Evolutionary conservation across 2,329 filamentous ascomycete genomes (phyloP).

Genomic region (Ceratocystis alfenasii): DNA sequence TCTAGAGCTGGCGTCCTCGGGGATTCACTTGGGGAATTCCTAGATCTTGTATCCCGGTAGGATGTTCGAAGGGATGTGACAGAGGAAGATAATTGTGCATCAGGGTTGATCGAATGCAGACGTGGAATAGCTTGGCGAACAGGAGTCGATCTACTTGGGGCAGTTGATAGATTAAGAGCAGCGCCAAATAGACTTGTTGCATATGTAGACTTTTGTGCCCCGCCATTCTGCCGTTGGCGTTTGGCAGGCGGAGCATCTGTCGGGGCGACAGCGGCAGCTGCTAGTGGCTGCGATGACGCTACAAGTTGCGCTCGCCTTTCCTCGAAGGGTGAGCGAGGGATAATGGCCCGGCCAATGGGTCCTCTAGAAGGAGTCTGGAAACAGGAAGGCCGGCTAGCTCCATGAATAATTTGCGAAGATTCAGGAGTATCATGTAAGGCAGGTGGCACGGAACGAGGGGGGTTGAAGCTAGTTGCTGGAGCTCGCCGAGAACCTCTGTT

Average conservation of each 20-base stretch:
- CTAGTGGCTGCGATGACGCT: background rate
- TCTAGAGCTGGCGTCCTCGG: background rate
- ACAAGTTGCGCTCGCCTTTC: constrained; percentile 10
- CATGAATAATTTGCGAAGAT: background rate
- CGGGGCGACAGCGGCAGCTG: too few species aligned
- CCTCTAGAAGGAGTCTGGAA: constrained; percentile 17
- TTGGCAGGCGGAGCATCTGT: constrained; percentile 13
- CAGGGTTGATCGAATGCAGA: constrained; percentile 11
- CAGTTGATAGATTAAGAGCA: constrained; percentile 30
- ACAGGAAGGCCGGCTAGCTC: background rate
- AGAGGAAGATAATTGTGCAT: background rate
- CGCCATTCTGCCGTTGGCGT: constrained; percentile 24
- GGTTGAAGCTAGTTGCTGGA: constrained; percentile 13
- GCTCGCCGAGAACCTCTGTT: constrained; percentile 13
- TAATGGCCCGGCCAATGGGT: constrained; percentile 12
- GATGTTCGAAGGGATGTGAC: constrained; percentile 13
- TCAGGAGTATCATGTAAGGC: background rate
- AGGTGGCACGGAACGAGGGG: constrained; percentile 4
- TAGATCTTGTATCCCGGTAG: constrained; percentile 8
- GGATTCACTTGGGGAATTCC: background rate
- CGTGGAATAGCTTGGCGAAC: constrained; percentile 15
- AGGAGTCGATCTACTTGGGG: background rate
- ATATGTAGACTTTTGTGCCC: constrained; percentile 36
- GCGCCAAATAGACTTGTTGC: constrained; percentile 41
- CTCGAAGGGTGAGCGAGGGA: constrained; percentile 19